Evolutionary conservation across 768 basidiomycete species (phyloP).

Genomic region (Rossbeevera mucosa): DNA sequence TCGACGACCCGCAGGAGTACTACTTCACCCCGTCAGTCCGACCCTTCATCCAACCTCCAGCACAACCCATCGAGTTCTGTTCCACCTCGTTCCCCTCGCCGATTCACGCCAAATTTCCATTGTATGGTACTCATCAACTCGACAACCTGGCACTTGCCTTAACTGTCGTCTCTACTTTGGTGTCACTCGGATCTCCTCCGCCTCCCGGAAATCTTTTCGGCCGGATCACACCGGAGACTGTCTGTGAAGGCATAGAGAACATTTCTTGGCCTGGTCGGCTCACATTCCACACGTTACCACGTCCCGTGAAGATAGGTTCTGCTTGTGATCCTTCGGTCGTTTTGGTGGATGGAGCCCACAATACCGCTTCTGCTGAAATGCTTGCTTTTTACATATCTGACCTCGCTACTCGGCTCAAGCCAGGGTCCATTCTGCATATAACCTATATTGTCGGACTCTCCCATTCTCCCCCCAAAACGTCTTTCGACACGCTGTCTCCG

Average conservation of each 20-base stretch:
- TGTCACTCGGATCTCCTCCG: constrained; percentile 34
- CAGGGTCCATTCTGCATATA: constrained; percentile 34
- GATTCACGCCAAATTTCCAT: constrained; percentile 50
- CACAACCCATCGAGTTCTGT: constrained; percentile 40
- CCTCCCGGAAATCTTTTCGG: constrained; percentile 6
- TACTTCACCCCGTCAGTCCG: constrained; percentile 30
- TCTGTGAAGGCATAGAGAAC: constrained; percentile 53
- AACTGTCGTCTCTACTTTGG: constrained; percentile 54
- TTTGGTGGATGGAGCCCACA: constrained; percentile 93
- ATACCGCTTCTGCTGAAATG: constrained; percentile 66
- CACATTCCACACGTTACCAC: constrained; percentile 50
- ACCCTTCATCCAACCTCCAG: constrained; percentile 32
- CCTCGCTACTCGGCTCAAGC: constrained; percentile 27
- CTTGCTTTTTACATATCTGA: constrained; percentile 57
- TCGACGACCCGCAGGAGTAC: constrained; percentile 27
- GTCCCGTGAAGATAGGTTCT: constrained; percentile 15
- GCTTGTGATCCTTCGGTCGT: constrained; percentile 34
- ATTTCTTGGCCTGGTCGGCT: constrained; percentile 82
- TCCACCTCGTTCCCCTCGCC: constrained; percentile 42
- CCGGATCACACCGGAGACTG: constrained; percentile 43
- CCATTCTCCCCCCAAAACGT: constrained; percentile 80
- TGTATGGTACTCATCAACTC: constrained; percentile 81
- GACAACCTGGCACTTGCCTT: constrained; percentile 76
- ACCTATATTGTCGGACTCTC: constrained; percentile 82
- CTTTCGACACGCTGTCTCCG: constrained; percentile 63